Base-by-base conservation (phyloP, 2,329 filamentous ascomycete genomes). In the Myriosclerotinia duriaeana region DNA sequence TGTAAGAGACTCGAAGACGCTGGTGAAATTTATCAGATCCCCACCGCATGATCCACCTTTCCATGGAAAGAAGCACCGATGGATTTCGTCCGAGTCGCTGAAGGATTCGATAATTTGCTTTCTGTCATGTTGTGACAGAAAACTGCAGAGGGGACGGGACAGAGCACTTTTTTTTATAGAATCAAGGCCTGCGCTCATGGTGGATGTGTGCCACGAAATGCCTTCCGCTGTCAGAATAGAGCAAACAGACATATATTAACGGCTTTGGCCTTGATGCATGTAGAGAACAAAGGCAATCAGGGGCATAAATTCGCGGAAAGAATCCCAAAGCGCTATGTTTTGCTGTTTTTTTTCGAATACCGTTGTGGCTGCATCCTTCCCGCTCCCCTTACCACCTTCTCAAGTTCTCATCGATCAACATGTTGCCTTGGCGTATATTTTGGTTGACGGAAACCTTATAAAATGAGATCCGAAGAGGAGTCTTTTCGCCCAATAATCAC, bases 231-330 rank as follows among this genome's bases (percentile, higher is more conserved):
- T 20, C 20, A 52, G 14, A n/a, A 50, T 50, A 26, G 34, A 38
- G 44, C 58, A 61, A 61, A 61, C 44, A 50, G 30, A 36, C 14
- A 50, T 59, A 38, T 40, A 26, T 50, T 61, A 3, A 61, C n/a
- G 20, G 44, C n/a, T 50, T 44, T 15, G 26, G n/a, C 20, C 20
- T 50, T 50, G 58, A 22, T 60, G 30, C 12, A 34, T 48, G 30
- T 36, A 9, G n/a, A 38, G 30, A 15, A 5, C 7, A 60, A 17
- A 30, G 34, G 36, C 9, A 2, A 4, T 20, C 34, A 50, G 34
- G n/a, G 44, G 14, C n/a, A 26, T 22, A 3, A 9, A 38, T 12
- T 20, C 5, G n/a, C 20, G n/a, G 30, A 36, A 50, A 50, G 44
- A 30, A 5, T 52, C 22, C 48, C 26, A 17, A 30, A 15, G 3